A percentile compares a stretch with the other conserved stretches of the same genome.
phyloP scores from a whole-genome alignment of 2,329 filamentous ascomycete genomes.

The Diaporthe sp. region DNA sequence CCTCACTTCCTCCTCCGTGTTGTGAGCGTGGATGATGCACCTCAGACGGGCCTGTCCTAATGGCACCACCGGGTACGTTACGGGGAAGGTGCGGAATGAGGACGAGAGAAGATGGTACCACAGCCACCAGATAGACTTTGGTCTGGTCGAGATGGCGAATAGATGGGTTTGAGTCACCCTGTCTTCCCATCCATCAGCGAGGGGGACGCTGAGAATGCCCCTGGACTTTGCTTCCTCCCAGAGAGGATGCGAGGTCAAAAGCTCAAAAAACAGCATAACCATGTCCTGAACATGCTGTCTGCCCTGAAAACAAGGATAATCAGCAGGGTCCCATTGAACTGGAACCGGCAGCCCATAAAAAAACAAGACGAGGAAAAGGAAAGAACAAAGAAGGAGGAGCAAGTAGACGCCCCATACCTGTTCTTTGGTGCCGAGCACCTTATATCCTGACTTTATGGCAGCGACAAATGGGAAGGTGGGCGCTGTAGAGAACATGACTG shows the following conservation, averaged over 20 bases:
- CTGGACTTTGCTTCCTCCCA: neutral
- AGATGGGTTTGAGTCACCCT: neutral
- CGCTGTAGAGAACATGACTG: slow-evolving; percentile 58
- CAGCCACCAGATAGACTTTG: slow-evolving; percentile 41
- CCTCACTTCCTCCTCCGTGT: slow-evolving; percentile 52
- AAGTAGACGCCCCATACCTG: slow-evolving; percentile 41
- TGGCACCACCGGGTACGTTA: slow-evolving; percentile 56
- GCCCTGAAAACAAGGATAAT: neutral
- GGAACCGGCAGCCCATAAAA: neutral
- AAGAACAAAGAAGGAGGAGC: no score
- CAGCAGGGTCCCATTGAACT: neutral
- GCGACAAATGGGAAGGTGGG: slow-evolving; percentile 57
- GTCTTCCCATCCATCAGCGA: slow-evolving; percentile 9
- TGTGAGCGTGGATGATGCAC: slow-evolving; percentile 56
- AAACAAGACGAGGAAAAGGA: no score
- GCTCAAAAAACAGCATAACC: neutral
- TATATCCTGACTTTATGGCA: slow-evolving; percentile 54
- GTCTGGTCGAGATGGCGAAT: neutral
- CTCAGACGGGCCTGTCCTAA: slow-evolving; percentile 53
- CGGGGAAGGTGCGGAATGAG: slow-evolving; percentile 44
- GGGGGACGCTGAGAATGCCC: neutral
- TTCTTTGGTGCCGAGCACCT: slow-evolving; percentile 53
- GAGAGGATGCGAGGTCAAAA: neutral
- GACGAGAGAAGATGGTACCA: slow-evolving; percentile 43
- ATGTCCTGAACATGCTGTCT: neutral